A percentile compares a stretch with the other conserved stretches of the same genome.
These are phyloP conservation scores for Xylariaceae sp. DNA, from an alignment of 2,329 filamentous ascomycete genomes.

Conservation along the genomic window DNA sequence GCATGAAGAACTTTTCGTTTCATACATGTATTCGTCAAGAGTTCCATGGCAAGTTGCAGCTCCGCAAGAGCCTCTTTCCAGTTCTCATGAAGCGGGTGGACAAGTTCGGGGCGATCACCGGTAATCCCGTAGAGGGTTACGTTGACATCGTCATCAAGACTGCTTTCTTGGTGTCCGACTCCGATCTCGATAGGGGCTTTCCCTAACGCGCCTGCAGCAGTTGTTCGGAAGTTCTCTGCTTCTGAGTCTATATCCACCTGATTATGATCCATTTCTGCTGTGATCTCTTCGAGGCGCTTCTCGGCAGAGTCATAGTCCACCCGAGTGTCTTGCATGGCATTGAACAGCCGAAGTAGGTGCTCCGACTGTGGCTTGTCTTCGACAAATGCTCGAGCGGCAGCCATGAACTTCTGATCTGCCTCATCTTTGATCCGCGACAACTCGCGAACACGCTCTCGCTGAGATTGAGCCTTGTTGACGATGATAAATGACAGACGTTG, in stretches of 20 bases:
- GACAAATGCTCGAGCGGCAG: slow-evolving; percentile 24
- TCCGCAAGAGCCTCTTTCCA: slow-evolving; percentile 42
- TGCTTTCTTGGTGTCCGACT: slow-evolving; percentile 14
- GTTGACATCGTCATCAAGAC: slow-evolving; percentile 20
- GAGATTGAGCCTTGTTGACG: slow-evolving; percentile 21
- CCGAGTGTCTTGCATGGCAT: slow-evolving; percentile 23
- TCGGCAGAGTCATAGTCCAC: slow-evolving; percentile 25
- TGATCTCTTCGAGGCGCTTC: slow-evolving; percentile 26
- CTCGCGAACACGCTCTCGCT: slow-evolving; percentile 21
- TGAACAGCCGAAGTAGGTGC: slow-evolving; percentile 25
- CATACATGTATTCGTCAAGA: slow-evolving; percentile 40
- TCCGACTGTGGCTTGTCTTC: slow-evolving; percentile 19
- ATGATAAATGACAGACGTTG: slow-evolving; percentile 17
- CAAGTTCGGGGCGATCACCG: slow-evolving; percentile 35
- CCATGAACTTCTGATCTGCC: slow-evolving; percentile 27
- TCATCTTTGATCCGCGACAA: slow-evolving; percentile 25
- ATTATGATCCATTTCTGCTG: slow-evolving; percentile 27
- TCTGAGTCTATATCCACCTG: slow-evolving; percentile 23
- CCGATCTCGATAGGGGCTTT: slow-evolving; percentile 9
- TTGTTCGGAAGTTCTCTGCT: slow-evolving; percentile 26
- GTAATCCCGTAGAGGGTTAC: slow-evolving; percentile 28
- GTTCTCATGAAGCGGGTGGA: slow-evolving; percentile 44
- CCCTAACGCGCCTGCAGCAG: slow-evolving; percentile 19
- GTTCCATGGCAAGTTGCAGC: slow-evolving; percentile 43
- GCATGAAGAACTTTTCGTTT: slow-evolving; percentile 31